Evolutionary conservation across 495 filamentous ascomycete genomes (phyloP), one percentile per base, ranked within the genome.

Genomic region (Penicillium dipodomyicola): DNA sequence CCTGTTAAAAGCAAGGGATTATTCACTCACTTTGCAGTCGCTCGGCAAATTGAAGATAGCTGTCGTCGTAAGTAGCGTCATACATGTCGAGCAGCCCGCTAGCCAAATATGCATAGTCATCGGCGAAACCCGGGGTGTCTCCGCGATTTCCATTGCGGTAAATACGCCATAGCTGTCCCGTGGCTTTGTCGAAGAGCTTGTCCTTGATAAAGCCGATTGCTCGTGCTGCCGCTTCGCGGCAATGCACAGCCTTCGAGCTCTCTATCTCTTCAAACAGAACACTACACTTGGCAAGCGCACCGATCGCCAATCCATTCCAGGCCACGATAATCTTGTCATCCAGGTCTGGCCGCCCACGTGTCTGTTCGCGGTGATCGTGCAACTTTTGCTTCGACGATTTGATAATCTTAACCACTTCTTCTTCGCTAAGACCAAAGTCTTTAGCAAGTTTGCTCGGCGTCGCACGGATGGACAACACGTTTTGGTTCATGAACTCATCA

Each of bases 71-170:
- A 0, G 92, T 96, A 6, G 88, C 83, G 71, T 96, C 87, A 65
- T 96, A 96, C 57, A 98, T 80, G 60, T 94, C 86, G 48, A 97
- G 76, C 19, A 97, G 76, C 1, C 92, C 95, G 27, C 85, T 81
- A 47, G 92, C 90, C 49, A 97, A 64, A 70, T 89, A 96, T 3
- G 94, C 92, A 69, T 97, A 98, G 69, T 98, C 94, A 60, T 98
- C 94, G 5, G 92, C 92, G 70, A 97, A 96, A 1, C 84, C 94
- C 5, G 78, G 77, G 0, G 86, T 88, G 35, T 87, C 80, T 25
- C 90, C 88, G 33, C 75, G 78, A 20, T 64, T 68, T 14, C 86
- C 88, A 59, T 92, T 84, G 29, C 86, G 84, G 66, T 86, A 96
- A 44, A 95, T 87, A 23, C 94, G 80, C 59, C 85, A 87, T 40